These are phyloP conservation scores for Gossypium rotundifolium DNA, from an alignment of 345 rosid species.

Conservation along the genomic window DNA sequence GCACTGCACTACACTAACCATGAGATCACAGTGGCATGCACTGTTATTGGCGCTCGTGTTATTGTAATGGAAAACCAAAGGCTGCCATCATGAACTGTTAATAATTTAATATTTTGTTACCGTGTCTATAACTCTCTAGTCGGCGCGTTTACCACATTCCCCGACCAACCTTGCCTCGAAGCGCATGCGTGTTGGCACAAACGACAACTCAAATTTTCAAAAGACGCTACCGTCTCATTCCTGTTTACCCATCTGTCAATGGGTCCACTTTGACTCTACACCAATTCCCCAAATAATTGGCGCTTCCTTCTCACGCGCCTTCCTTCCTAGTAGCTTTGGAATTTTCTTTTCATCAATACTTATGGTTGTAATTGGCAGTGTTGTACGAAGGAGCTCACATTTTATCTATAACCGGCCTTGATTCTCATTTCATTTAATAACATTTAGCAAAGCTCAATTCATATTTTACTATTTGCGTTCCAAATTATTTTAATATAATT, in stretches of 20 bases:
- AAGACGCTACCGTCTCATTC: not conserved
- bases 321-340: not conserved
- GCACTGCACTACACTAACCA: not conserved
- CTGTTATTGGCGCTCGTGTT: conserved; percentile 12
- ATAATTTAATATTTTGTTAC: not conserved
- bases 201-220: not conserved
- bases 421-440: too few species aligned
- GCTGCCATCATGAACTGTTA: conserved; percentile 11
- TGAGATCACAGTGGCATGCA: conserved; percentile 1
- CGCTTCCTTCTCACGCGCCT: conserved; percentile 16
- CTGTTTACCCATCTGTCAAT: not conserved
- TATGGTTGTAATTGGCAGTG: conserved; percentile 19
- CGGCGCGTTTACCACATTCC: not conserved
- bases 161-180: not conserved
- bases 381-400: conserved; percentile 22
- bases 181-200: not conserved
- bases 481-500: too few species aligned
- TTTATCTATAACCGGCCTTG: not conserved
- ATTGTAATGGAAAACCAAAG: conserved; percentile 11
- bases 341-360: not conserved
- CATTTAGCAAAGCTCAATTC: too few species aligned
- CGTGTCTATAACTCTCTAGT: not conserved
- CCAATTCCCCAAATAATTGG: not conserved
- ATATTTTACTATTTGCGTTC: too few species aligned
- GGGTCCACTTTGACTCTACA: not conserved